These are phyloP conservation scores for Penicillium nucicola DNA, from an alignment of 495 filamentous ascomycete species.

Conservation along the genomic window DNA sequence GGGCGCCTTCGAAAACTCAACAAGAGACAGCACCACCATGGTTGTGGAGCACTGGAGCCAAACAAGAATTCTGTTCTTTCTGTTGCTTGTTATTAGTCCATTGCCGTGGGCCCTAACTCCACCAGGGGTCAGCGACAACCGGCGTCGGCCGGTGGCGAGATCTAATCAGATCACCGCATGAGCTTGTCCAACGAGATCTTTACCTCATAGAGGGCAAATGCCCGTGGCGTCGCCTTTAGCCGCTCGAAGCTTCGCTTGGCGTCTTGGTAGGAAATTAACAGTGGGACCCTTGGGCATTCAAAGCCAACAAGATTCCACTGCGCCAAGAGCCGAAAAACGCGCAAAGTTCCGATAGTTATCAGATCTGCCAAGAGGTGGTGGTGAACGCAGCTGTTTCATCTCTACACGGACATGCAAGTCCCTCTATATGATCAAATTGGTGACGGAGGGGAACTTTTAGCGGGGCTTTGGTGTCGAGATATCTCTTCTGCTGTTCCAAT, in stretches of 20 bases:
- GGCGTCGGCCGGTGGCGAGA: constrained; percentile 2
- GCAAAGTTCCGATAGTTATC: not conserved
- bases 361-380: constrained; percentile 4
- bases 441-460: too few relatives aligned
- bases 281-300: constrained; percentile 3
- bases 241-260: constrained; percentile 10
- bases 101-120: not conserved
- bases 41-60: not conserved
- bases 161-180: constrained; percentile 14
- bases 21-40: not conserved
- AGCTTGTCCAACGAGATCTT: not conserved
- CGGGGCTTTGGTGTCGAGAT: too few relatives aligned
- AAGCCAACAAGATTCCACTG: not conserved
- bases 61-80: constrained; percentile 3
- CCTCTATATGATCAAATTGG: too few relatives aligned
- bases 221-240: not conserved
- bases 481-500: too few relatives aligned
- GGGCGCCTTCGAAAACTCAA: constrained; percentile 4
- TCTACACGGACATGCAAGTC: too few relatives aligned
- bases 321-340: not conserved
- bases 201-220: not conserved
- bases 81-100: not conserved
- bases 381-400: too few relatives aligned
- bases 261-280: constrained; percentile 10
- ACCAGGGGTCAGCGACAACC: not conserved